phyloP scores from a whole-genome alignment of 1,284 basidiomycete genomes.

The Fistulina hepatica region DNA sequence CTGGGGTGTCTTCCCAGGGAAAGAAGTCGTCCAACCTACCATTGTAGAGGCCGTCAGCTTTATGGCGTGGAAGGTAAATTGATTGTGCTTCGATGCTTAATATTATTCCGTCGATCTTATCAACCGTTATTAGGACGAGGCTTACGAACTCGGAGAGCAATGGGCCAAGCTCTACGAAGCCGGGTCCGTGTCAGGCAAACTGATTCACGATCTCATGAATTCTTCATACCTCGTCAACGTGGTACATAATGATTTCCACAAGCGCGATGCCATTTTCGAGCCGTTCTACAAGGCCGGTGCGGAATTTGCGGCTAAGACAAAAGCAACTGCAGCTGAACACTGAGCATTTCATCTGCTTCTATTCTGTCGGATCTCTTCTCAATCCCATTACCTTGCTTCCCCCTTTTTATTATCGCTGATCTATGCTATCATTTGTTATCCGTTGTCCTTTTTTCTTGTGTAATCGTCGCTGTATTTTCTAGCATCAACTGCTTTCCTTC shows the following conservation, averaged over 20 bases:
- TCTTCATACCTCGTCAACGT: slow-evolving; percentile 88
- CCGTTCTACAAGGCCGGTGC: slow-evolving; percentile 73
- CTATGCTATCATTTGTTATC: neutral
- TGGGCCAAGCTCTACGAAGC: slow-evolving; percentile 89
- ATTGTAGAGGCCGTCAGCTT: slow-evolving; percentile 97
- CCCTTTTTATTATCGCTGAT: neutral
- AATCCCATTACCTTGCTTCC: neutral
- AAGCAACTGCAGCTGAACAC: slow-evolving; percentile 25
- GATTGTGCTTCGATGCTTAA: slow-evolving; percentile 2
- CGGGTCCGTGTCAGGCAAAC: slow-evolving; percentile 60
- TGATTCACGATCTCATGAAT: slow-evolving; percentile 76
- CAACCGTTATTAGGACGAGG: slow-evolving; percentile 65
- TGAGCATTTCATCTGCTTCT: slow-evolving; percentile 6
- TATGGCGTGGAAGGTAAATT: slow-evolving; percentile 87
- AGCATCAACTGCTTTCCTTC: slow-evolving; percentile 1
- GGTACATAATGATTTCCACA: slow-evolving; percentile 94
- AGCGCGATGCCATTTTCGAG: slow-evolving; percentile 74
- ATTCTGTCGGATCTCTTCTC: neutral
- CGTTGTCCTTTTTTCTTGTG: neutral
- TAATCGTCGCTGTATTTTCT: neutral
- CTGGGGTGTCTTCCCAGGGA: slow-evolving; percentile 98
- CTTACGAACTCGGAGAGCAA: slow-evolving; percentile 88
- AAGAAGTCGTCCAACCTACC: slow-evolving; percentile 96
- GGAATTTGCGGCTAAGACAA: slow-evolving; percentile 37
- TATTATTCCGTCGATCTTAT: slow-evolving; percentile 2